Evolutionary conservation across 2,329 filamentous ascomycete genomes (phyloP).

Genomic region (Gaeumannomyces tritici): DNA sequence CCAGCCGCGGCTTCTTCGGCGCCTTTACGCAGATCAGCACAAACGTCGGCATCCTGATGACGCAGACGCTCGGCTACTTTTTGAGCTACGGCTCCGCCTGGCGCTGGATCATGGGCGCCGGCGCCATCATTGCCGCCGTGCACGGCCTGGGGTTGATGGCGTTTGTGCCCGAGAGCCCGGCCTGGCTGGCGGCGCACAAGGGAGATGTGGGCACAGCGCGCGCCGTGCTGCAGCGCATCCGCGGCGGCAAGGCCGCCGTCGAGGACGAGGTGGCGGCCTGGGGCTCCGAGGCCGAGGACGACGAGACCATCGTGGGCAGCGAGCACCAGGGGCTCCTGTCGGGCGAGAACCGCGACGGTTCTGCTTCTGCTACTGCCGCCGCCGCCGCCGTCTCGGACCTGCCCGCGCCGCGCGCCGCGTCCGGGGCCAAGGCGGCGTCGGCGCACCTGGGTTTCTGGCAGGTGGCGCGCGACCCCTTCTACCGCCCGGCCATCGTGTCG

Average conservation of each 20-base stretch:
- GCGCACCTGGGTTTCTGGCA: slow-evolving; percentile 49
- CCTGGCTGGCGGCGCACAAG: slow-evolving; percentile 65
- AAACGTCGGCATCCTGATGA: slow-evolving; percentile 78
- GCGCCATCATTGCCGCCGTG: slow-evolving; percentile 54
- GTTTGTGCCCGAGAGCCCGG: slow-evolving; percentile 72
- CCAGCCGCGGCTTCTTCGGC: slow-evolving; percentile 68
- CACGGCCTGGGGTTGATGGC: slow-evolving; percentile 59
- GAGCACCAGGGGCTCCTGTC: slow-evolving; percentile 66
- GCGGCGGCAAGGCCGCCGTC: slow-evolving; percentile 60
- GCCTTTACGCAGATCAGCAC: slow-evolving; percentile 87
- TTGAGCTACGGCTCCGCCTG: slow-evolving; percentile 70
- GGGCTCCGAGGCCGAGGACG: slow-evolving; percentile 28
- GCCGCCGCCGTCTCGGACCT: slow-evolving; percentile 2
- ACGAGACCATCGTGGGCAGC: slow-evolving; percentile 19
- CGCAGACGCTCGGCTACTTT: slow-evolving; percentile 81
- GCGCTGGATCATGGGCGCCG: slow-evolving; percentile 72
- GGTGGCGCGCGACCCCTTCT: slow-evolving; percentile 57
- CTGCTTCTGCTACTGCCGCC: neutral
- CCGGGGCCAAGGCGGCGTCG: slow-evolving; percentile 11
- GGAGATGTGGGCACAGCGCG: slow-evolving; percentile 52
- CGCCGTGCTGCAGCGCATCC: slow-evolving; percentile 61
- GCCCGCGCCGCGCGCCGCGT: slow-evolving; percentile 13
- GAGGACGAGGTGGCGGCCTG: slow-evolving; percentile 61
- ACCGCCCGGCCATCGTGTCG: slow-evolving; percentile 67
- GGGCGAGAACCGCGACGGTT: slow-evolving; percentile 15